Conservation (phyloP, 495 filamentous ascomycete genomes). For the Aspergillus kassunensis region DNA sequence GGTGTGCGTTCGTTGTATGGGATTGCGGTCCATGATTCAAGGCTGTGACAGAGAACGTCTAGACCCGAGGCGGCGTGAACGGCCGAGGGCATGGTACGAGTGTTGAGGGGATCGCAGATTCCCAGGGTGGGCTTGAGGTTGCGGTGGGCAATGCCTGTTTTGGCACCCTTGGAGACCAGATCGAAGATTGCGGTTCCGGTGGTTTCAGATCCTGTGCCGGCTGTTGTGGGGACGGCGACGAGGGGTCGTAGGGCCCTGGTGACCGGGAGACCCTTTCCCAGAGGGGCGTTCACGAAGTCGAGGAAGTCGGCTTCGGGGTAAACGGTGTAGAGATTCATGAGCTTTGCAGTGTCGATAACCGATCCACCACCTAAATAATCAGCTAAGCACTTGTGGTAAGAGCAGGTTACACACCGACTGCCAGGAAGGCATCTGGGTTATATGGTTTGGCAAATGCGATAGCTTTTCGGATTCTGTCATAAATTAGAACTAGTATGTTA, state of each 20-base stretch:
- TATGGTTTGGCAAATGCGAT: constrained; percentile 79
- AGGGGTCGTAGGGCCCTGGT: constrained; percentile 74
- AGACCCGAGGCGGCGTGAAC: constrained; percentile 86
- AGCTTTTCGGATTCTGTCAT: constrained; percentile 63
- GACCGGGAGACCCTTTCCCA: constrained; percentile 84
- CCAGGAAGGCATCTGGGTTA: constrained; percentile 80
- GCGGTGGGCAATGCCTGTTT: constrained; percentile 93
- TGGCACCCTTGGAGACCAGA: constrained; percentile 78
- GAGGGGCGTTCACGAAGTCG: constrained; percentile 95
- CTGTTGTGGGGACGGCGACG: constrained; percentile 91
- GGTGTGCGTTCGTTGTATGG: constrained; percentile 83
- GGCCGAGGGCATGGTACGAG: constrained; percentile 87
- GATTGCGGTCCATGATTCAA: constrained; percentile 96
- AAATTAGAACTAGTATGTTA: neutral
- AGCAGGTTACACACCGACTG: constrained; percentile 60
- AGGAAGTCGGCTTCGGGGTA: constrained; percentile 87
- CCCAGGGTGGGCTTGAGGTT: constrained; percentile 93
- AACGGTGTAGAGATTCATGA: constrained; percentile 93
- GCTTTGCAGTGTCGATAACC: constrained; percentile 95
- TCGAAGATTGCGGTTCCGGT: constrained; percentile 98
- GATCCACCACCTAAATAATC: constrained; percentile 53
- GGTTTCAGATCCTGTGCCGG: constrained; percentile 92
- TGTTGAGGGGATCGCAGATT: constrained; percentile 94
- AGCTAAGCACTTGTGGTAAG: neutral
- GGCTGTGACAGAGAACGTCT: constrained; percentile 88